phyloP scores from a whole-genome alignment of 495 filamentous ascomycete genomes.

The Penicillium crystallinum region DNA sequence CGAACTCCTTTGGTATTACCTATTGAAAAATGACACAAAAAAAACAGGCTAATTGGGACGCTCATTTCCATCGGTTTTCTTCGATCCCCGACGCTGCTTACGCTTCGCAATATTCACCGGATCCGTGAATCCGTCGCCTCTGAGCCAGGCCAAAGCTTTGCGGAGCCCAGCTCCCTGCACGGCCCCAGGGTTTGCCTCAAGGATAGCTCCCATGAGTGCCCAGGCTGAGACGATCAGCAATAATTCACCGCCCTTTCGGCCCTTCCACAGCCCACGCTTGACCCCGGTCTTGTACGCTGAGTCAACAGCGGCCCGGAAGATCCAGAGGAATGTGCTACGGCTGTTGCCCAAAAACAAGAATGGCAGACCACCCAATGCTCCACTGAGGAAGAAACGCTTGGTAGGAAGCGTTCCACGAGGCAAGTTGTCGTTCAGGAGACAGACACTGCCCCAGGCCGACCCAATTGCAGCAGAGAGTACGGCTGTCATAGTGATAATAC shows the following conservation, averaged over 20 bases:
- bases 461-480: slow-evolving; percentile 75
- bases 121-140: slow-evolving; percentile 63
- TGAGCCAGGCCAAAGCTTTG: slow-evolving; percentile 67
- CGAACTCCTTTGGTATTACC: not conserved
- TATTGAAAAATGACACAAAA: not conserved
- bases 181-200: slow-evolving; percentile 63
- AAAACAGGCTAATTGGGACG: not conserved
- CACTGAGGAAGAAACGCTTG: slow-evolving; percentile 82
- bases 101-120: slow-evolving; percentile 31
- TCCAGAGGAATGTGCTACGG: slow-evolving; percentile 62
- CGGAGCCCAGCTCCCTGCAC: slow-evolving; percentile 63
- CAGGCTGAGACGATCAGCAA: slow-evolving; percentile 72
- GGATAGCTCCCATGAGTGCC: slow-evolving; percentile 71
- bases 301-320: slow-evolving; percentile 67
- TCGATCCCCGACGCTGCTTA: slow-evolving; percentile 27
- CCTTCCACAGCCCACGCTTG: slow-evolving; percentile 79
- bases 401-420: slow-evolving; percentile 71
- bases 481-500: slow-evolving; percentile 61
- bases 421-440: slow-evolving; percentile 74
- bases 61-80: slow-evolving; percentile 15
- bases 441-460: slow-evolving; percentile 81
- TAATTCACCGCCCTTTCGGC: slow-evolving; percentile 75
- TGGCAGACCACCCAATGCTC: slow-evolving; percentile 69
- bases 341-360: slow-evolving; percentile 70
- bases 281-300: slow-evolving; percentile 84